Percentiles rank a stretch among this genome's conserved stretches.
These are phyloP conservation scores for Bretziella fagacearum DNA, from an alignment of 2,329 filamentous ascomycete genomes.

Conservation along the genomic window DNA sequence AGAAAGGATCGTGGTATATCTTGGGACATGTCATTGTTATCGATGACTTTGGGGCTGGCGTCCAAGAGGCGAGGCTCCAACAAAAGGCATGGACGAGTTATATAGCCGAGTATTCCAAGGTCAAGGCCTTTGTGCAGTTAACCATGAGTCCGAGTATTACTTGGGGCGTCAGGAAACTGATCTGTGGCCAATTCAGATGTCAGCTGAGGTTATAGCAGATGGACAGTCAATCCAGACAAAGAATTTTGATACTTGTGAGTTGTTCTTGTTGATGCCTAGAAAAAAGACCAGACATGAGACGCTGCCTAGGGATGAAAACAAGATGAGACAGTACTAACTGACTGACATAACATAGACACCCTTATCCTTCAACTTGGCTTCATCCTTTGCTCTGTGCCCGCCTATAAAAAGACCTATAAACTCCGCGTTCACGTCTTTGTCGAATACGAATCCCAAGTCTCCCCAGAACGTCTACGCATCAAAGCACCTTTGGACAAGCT, in stretches of 20 bases:
- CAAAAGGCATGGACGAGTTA: constrained; percentile 73
- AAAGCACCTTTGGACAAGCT: constrained; percentile 61
- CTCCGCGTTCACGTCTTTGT: constrained; percentile 74
- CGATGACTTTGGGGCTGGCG: constrained; percentile 56
- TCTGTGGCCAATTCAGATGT: constrained; percentile 89
- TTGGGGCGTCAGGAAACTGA: constrained; percentile 73
- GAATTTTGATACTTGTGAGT: constrained; percentile 76
- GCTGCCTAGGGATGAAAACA: too few relatives aligned
- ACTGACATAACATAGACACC: constrained; percentile 33
- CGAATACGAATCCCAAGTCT: constrained; percentile 70
- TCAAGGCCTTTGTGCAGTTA: constrained; percentile 81
- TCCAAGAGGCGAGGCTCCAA: constrained; percentile 54
- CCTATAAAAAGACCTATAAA: constrained; percentile 58
- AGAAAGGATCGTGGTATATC: constrained; percentile 74
- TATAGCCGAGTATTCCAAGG: constrained; percentile 62
- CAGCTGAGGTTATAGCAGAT: constrained; percentile 57
- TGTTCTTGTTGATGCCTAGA: neutral
- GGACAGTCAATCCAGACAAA: constrained; percentile 57
- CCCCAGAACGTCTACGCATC: constrained; percentile 58
- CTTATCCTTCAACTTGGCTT: constrained; percentile 77
- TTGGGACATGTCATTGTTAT: constrained; percentile 79
- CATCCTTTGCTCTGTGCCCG: constrained; percentile 61
- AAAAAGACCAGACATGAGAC: neutral
- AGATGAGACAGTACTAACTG: constrained; percentile 13
- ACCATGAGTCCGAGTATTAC: constrained; percentile 67